Conservation (phyloP, 805 yeast species). For the Saturnispora diversa region DNA sequence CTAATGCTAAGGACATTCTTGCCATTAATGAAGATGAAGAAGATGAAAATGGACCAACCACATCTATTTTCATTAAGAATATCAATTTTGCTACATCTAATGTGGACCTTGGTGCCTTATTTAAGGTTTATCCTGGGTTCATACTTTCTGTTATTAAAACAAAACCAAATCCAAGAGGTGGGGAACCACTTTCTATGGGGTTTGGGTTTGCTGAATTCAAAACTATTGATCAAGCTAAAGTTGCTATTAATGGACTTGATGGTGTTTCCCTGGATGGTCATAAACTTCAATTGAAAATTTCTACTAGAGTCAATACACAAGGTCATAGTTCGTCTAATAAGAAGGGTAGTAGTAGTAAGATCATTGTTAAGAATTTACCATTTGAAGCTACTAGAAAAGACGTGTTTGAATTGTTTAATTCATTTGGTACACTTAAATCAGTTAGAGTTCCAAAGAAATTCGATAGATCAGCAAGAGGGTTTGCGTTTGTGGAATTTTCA, state of each 20-base stretch:
- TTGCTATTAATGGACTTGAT: conserved; percentile 66
- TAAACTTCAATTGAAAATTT: conserved; percentile 77
- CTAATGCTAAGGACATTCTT: conserved; percentile 38
- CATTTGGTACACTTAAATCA: conserved; percentile 90
- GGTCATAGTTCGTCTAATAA: conserved; percentile 24
- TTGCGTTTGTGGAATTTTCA: conserved; percentile 91
- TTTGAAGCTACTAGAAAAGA: conserved; percentile 93
- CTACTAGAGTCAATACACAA: conserved; percentile 59
- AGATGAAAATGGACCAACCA: conserved; percentile 59
- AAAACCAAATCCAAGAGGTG: conserved; percentile 79
- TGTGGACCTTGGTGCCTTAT: conserved; percentile 46
- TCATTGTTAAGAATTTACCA: conserved; percentile 93
- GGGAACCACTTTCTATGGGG: conserved; percentile 82
- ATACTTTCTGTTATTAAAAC: conserved; percentile 74
- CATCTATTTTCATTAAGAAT: conserved; percentile 86
- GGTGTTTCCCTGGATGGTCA: conserved; percentile 83
- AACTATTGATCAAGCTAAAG: conserved; percentile 67
- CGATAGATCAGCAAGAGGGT: conserved; percentile 92
- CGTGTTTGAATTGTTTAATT: conserved; percentile 83
- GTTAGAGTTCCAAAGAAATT: conserved; percentile 95
- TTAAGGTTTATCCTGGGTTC: conserved; percentile 71
- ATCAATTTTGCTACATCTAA: conserved; percentile 76
- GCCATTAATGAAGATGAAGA: conserved; percentile 22
- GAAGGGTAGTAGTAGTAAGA: conserved; percentile 53
- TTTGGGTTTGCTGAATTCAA: conserved; percentile 92